These are phyloP conservation scores for Anisodus tanguticus DNA, from an alignment of 257 asterid genomes.

Conservation along the genomic window DNA sequence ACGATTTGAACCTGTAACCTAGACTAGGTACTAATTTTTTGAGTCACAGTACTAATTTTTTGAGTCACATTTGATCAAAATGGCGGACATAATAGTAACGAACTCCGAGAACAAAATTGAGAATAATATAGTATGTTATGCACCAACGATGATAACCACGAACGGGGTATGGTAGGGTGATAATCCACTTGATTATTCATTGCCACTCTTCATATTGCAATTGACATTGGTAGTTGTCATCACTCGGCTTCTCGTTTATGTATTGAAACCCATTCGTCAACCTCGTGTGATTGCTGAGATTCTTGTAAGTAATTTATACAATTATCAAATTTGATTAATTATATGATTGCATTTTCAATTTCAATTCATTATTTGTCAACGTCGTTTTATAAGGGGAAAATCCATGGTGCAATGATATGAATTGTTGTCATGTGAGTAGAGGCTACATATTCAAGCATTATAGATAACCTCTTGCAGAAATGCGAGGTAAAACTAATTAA, in stretches of 20 bases:
- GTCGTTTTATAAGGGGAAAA: background rate
- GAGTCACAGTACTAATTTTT: background rate
- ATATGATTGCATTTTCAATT: background rate
- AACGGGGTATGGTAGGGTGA: slow-evolving; percentile 96
- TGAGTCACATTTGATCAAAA: slow-evolving; percentile 25
- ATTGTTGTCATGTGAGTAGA: background rate
- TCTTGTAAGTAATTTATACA: slow-evolving; percentile 56
- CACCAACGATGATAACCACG: slow-evolving; percentile 93
- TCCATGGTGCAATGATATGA: background rate
- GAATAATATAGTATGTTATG: slow-evolving; percentile 77
- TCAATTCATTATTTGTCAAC: background rate
- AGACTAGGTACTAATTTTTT: background rate
- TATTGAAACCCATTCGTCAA: slow-evolving; percentile 85
- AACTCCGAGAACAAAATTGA: slow-evolving; percentile 39
- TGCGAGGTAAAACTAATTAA: background rate
- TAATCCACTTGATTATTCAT: slow-evolving; percentile 87
- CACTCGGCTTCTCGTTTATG: slow-evolving; percentile 75
- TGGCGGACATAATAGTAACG: slow-evolving; percentile 36
- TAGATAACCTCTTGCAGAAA: background rate
- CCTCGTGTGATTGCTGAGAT: slow-evolving; percentile 95
- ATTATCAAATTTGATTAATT: background rate
- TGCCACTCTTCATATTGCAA: slow-evolving; percentile 90
- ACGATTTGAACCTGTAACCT: background rate
- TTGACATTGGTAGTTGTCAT: slow-evolving; percentile 67
- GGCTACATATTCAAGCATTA: background rate